Conservation (phyloP, 495 filamentous ascomycete genomes). For the Aspergillus homomorphus region DNA sequence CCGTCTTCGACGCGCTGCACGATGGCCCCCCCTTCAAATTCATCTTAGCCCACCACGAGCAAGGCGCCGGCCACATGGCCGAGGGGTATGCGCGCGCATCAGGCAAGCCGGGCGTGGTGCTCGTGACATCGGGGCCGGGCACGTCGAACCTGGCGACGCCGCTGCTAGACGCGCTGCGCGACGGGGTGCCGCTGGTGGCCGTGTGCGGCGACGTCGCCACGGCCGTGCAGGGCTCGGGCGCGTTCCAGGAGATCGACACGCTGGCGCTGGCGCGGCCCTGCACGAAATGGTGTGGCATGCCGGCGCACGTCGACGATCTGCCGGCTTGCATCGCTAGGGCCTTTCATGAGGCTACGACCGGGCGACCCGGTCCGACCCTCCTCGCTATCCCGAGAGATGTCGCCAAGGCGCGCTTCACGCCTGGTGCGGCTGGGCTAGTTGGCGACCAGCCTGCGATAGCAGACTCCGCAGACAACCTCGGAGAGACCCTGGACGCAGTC, state of each 20-base stretch:
- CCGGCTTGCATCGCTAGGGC: slow-evolving; percentile 60
- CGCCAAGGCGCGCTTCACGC: slow-evolving; percentile 10
- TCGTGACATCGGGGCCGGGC: slow-evolving; percentile 65
- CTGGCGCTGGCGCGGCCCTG: slow-evolving; percentile 60
- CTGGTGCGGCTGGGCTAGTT: neutral
- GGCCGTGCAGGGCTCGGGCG: slow-evolving; percentile 55
- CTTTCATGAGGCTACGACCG: slow-evolving; percentile 60
- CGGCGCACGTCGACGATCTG: slow-evolving; percentile 58
- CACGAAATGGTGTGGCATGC: slow-evolving; percentile 66
- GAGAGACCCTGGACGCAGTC: neutral
- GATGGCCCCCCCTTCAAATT: slow-evolving; percentile 61
- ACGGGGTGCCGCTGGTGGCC: slow-evolving; percentile 62
- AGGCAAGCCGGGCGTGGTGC: slow-evolving; percentile 60
- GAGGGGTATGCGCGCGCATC: slow-evolving; percentile 62
- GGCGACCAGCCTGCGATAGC: neutral
- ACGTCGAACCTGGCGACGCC: slow-evolving; percentile 62
- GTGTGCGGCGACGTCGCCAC: slow-evolving; percentile 61
- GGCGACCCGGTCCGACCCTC: slow-evolving; percentile 60
- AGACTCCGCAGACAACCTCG: neutral
- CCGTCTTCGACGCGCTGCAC: slow-evolving; percentile 62
- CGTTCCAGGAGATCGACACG: slow-evolving; percentile 64
- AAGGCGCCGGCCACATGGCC: slow-evolving; percentile 65
- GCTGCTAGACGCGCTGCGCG: slow-evolving; percentile 61
- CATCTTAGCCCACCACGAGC: slow-evolving; percentile 61
- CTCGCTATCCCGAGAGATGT: slow-evolving; percentile 63